phyloP scores from a whole-genome alignment of 371 early-diverging fungal species.

The Rhizomucor pusillus region DNA sequence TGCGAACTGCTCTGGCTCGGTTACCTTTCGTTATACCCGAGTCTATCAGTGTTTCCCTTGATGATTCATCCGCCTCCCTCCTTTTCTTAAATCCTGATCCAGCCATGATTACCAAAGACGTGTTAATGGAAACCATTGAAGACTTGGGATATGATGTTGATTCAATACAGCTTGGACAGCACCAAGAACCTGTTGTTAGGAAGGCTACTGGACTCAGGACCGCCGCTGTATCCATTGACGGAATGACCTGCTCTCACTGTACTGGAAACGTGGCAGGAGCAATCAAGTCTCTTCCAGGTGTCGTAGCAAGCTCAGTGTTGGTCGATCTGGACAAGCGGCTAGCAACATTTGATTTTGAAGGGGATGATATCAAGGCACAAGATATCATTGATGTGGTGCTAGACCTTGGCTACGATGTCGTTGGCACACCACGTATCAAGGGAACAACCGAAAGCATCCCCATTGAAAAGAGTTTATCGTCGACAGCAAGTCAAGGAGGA shows the following conservation, averaged over 20 bases:
- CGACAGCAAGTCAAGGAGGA: not conserved
- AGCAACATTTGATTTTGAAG: slow-evolving; percentile 44
- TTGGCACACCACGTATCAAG: slow-evolving; percentile 21
- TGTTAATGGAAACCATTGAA: slow-evolving; percentile 50
- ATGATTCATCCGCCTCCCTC: slow-evolving; percentile 36
- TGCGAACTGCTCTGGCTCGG: slow-evolving; percentile 56
- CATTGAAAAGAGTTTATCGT: not conserved
- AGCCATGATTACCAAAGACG: slow-evolving; percentile 15
- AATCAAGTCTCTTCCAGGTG: slow-evolving; percentile 45
- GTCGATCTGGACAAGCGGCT: slow-evolving; percentile 43
- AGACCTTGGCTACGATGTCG: slow-evolving; percentile 65
- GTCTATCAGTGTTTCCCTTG: slow-evolving; percentile 43
- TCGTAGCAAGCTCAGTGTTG: slow-evolving; percentile 41
- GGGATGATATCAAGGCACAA: slow-evolving; percentile 11
- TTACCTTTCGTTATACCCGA: slow-evolving; percentile 54
- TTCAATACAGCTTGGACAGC: slow-evolving; percentile 7
- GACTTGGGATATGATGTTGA: slow-evolving; percentile 65
- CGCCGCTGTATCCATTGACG: slow-evolving; percentile 45
- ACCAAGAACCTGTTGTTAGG: not conserved
- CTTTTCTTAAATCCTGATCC: slow-evolving; percentile 20
- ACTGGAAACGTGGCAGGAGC: slow-evolving; percentile 60
- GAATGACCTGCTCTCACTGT: slow-evolving; percentile 86
- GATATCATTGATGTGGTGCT: slow-evolving; percentile 48
- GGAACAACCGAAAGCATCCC: not conserved
- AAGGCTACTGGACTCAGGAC: slow-evolving; percentile 5